A percentile compares a stretch with the other conserved stretches of the same genome.
Conservation (phyloP, 306 rosid species). For the Glycine latifolia region DNA sequence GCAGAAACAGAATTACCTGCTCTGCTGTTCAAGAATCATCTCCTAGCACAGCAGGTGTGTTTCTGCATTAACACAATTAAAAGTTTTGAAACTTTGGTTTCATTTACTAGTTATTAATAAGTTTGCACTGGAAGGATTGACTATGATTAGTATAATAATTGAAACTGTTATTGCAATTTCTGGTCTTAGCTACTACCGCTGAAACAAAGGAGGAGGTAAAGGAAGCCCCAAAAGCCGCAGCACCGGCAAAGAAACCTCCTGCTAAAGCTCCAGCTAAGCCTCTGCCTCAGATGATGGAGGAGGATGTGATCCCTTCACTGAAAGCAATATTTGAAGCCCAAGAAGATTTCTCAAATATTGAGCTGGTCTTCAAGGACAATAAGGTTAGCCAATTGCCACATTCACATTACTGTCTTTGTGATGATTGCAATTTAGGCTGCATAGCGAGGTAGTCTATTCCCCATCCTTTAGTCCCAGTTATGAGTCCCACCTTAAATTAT, state of each 20-base stretch:
- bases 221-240: slow-evolving; percentile 56
- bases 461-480: too few relatives aligned
- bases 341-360: slow-evolving; percentile 72
- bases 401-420: too few relatives aligned
- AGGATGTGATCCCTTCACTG: slow-evolving; percentile 87
- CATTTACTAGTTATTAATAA: not conserved
- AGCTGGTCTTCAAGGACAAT: slow-evolving; percentile 70
- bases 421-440: too few relatives aligned
- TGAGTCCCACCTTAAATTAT: too few relatives aligned
- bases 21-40: slow-evolving; percentile 92
- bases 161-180: slow-evolving; percentile 5
- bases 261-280: slow-evolving; percentile 80
- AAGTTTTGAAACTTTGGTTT: not conserved
- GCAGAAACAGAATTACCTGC: slow-evolving; percentile 62
- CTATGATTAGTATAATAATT: not conserved
- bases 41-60: slow-evolving; percentile 67
- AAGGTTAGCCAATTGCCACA: slow-evolving; percentile 45
- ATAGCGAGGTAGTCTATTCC: too few relatives aligned
- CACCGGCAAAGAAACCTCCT: slow-evolving; percentile 69
- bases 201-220: slow-evolving; percentile 68
- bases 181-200: slow-evolving; percentile 55
- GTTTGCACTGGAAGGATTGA: not conserved
- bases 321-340: slow-evolving; percentile 75
- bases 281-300: slow-evolving; percentile 89
- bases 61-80: slow-evolving; percentile 29